phyloP scores from a whole-genome alignment of 257 asterid genomes.

The Asclepias syriaca region DNA sequence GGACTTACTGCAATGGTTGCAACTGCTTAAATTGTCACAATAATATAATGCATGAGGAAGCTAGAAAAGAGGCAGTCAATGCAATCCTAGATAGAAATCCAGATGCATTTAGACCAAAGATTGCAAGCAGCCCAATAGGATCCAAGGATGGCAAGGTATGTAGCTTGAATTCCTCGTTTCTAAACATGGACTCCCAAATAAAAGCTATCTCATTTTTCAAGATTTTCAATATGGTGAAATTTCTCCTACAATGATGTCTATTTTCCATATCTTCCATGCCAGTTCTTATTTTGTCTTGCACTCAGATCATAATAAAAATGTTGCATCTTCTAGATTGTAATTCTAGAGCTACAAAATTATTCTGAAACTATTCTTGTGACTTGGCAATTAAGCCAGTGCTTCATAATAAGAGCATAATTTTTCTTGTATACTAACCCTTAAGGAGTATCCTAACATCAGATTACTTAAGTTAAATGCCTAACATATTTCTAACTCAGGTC shows the following conservation, averaged over 20 bases:
- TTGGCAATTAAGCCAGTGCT: background rate
- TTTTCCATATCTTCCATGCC: too few species aligned
- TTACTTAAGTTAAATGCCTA: background rate
- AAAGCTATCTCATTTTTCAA: background rate
- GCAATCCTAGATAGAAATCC: constrained; percentile 53
- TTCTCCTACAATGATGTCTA: background rate
- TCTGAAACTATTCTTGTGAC: background rate
- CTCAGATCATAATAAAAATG: background rate
- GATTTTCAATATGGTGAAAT: background rate
- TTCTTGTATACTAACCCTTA: background rate
- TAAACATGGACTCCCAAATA: background rate
- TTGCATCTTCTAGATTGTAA: background rate
- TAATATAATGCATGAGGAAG: constrained; percentile 37
- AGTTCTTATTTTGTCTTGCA: background rate
- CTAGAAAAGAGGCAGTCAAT: constrained; percentile 43
- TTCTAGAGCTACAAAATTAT: background rate
- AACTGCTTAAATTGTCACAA: constrained; percentile 57
- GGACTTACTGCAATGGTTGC: constrained; percentile 64
- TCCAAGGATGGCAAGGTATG: constrained; percentile 47
- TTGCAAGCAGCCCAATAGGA: constrained; percentile 51
- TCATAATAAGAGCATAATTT: background rate
- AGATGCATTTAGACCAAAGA: constrained; percentile 64
- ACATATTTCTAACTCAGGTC: background rate
- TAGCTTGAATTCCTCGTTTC: constrained; percentile 9
- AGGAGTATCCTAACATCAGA: background rate